These are phyloP conservation scores for Ophioceras dolichostomum DNA, from an alignment of 2,329 filamentous ascomycete genomes.

Conservation along the genomic window DNA sequence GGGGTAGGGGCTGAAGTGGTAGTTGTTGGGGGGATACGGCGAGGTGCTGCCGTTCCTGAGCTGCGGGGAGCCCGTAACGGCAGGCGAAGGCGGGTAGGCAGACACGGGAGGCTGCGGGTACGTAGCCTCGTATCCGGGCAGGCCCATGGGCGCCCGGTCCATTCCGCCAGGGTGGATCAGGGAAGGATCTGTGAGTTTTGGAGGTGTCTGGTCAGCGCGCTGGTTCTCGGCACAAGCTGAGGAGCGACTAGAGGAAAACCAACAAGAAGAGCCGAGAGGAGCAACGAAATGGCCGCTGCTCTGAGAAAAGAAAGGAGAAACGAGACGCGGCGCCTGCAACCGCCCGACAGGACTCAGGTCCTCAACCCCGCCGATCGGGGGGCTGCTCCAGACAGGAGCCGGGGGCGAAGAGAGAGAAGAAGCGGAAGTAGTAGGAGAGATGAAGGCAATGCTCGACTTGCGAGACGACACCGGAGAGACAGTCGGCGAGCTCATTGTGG, in stretches of 20 bases:
- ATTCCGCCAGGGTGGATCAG: slow-evolving; percentile 41
- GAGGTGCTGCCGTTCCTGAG: slow-evolving; percentile 32
- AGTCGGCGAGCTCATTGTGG: slow-evolving; percentile 13
- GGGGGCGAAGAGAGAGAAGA: slow-evolving; percentile 17
- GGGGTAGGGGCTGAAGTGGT: slow-evolving; percentile 42
- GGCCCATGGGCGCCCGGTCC: slow-evolving; percentile 31
- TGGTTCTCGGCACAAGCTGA: too few species aligned
- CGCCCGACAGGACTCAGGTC: slow-evolving; percentile 10
- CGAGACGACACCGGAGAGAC: slow-evolving; percentile 13
- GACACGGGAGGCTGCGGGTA: slow-evolving; percentile 30
- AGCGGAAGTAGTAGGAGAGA: slow-evolving; percentile 17
- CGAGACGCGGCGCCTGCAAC: slow-evolving; percentile 14
- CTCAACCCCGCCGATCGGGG: slow-evolving; percentile 8
- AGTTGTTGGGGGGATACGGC: slow-evolving; percentile 21
- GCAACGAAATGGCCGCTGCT: slow-evolving; percentile 39
- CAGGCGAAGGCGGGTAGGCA: slow-evolving; percentile 47
- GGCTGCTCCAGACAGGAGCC: slow-evolving; percentile 1
- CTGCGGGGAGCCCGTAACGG: slow-evolving; percentile 44
- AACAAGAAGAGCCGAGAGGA: slow-evolving; percentile 39
- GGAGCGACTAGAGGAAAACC: slow-evolving; percentile 37
- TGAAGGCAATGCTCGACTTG: slow-evolving; percentile 16
- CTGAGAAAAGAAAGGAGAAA: slow-evolving; percentile 38
- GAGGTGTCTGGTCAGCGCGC: too few species aligned
- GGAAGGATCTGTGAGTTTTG: slow-evolving; percentile 44
- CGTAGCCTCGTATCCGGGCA: slow-evolving; percentile 34